Evolutionary conservation across 2,329 filamentous ascomycete species (phyloP), one percentile per base, ranked within the genome.

Genomic region (Exophiala sp.): DNA sequence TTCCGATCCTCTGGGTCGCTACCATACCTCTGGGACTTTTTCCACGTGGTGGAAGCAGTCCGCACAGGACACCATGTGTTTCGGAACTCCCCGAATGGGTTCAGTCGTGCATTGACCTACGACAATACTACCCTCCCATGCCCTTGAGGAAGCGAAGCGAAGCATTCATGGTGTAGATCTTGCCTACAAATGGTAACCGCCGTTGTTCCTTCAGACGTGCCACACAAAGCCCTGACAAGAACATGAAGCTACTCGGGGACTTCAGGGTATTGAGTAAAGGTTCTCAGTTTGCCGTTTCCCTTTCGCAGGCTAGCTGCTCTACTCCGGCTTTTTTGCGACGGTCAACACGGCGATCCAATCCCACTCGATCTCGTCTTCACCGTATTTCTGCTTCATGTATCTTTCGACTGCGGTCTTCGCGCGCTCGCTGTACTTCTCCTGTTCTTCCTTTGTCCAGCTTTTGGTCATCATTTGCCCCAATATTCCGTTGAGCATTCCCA

Each of bases 291-390:
- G n/a, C 16, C 14, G 18, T 10, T 12, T 8, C 16, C 18, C 10
- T 14, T 41, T 11, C 16, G 8, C 38, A 16, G 11, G 14, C 21
- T 20, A 41, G 16, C 6, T 21, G 14, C 4, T 41, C n/a, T 32
- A 51, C 6, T 10, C 47, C 10, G 63, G 46, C 53, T 70, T 71
- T 43, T 57, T 62, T 18, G 62, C 68, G 12, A 62, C 66, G 1
- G 66, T 65, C 39, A 71, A 41, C 51, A 70, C 60, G 6, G 68
- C 68, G 20, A 59, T 21, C 58, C 58, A 60, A 12, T 55, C 47
- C 58, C 58, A 60, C 11, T 34, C 43, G 47, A 60, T 50, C 42
- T 47, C 45, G 9, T 45, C 49, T 7, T 55, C 46, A n/a, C 46
- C 38, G 20, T 60, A 60, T 12, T 55, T 60, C 21, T 58, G 29